Evolutionary conservation across 1,284 basidiomycete genomes (phyloP).

Genomic region (Peniophora sp.): DNA sequence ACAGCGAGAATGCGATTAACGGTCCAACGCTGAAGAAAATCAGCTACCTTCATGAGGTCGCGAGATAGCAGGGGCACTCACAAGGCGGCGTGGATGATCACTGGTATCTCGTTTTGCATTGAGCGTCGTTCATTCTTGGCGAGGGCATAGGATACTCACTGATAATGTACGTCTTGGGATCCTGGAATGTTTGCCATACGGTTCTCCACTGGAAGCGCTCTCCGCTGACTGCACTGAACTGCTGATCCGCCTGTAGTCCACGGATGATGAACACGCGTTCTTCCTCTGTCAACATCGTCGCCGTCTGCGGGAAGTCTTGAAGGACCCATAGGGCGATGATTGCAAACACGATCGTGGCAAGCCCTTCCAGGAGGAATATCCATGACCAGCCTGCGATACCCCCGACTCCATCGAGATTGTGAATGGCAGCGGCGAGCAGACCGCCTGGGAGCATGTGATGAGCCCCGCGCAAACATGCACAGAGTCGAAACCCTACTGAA

Average conservation of each 20-base stretch:
- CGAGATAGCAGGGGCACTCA: conserved; percentile 19
- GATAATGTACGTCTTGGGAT: conserved; percentile 46
- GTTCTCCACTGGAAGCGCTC: conserved; percentile 38
- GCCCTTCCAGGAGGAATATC: conserved; percentile 75
- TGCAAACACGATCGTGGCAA: conserved; percentile 40
- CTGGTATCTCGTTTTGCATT: conserved; percentile 15
- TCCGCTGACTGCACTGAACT: conserved; percentile 35
- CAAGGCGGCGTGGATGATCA: conserved; percentile 42
- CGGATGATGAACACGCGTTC: conserved; percentile 44
- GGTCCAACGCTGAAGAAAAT: conserved; percentile 32
- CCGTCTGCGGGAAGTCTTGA: conserved; percentile 52
- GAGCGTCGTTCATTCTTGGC: not conserved
- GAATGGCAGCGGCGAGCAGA: conserved; percentile 56
- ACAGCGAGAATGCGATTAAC: conserved; percentile 46
- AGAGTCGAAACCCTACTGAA: conserved; percentile 38
- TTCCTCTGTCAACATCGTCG: conserved; percentile 41
- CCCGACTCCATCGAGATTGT: conserved; percentile 60
- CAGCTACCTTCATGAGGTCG: conserved; percentile 2
- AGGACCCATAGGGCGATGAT: conserved; percentile 46
- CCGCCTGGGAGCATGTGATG: conserved; percentile 31
- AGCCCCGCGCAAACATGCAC: not conserved
- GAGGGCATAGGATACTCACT: conserved; percentile 22
- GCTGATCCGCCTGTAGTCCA: conserved; percentile 39
- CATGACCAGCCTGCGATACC: conserved; percentile 53
- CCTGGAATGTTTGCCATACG: conserved; percentile 38